A percentile compares a stretch with the other conserved stretches of the same genome.
Evolutionary conservation across 805 yeast genomes (phyloP).

Genomic region (Cyberlindnera maclurae): DNA sequence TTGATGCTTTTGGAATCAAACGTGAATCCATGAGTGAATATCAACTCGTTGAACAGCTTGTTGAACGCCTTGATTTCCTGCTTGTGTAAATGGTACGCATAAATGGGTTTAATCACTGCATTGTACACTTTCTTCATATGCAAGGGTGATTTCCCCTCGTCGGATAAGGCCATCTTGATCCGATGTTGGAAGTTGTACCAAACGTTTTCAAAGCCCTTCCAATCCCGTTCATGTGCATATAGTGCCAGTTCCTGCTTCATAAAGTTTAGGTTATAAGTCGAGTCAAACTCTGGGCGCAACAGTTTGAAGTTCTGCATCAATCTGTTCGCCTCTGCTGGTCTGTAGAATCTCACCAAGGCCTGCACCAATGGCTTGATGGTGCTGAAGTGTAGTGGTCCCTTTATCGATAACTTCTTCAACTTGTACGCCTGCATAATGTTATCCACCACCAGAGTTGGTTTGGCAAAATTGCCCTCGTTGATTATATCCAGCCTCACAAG

Average conservation of each 20-base stretch:
- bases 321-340: slow-evolving; percentile 27
- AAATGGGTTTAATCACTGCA: slow-evolving; percentile 12
- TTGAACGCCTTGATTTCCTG: slow-evolving; percentile 6
- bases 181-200: slow-evolving; percentile 15
- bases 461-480: slow-evolving; percentile 22
- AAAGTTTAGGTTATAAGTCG: slow-evolving; percentile 19
- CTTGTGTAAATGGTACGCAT: slow-evolving; percentile 3
- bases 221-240: slow-evolving; percentile 22
- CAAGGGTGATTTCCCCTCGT: slow-evolving; percentile 16
- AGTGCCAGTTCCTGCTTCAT: slow-evolving; percentile 27
- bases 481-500: slow-evolving; percentile 25
- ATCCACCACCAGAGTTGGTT: slow-evolving; percentile 26
- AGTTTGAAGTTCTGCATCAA: slow-evolving; percentile 26
- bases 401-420: slow-evolving; percentile 16
- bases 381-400: slow-evolving; percentile 26
- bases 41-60: slow-evolving; percentile 13
- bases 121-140: slow-evolving; percentile 21
- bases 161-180: slow-evolving; percentile 10
- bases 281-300: slow-evolving; percentile 21
- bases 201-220: slow-evolving; percentile 27
- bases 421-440: slow-evolving; percentile 24
- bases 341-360: slow-evolving; percentile 23
- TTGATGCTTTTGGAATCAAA: slow-evolving; percentile 29
- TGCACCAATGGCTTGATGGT: slow-evolving; percentile 30
- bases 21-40: slow-evolving; percentile 22